phyloP scores from a whole-genome alignment of 106 monocot genomes.

The Phalaenopsis aphrodite region DNA sequence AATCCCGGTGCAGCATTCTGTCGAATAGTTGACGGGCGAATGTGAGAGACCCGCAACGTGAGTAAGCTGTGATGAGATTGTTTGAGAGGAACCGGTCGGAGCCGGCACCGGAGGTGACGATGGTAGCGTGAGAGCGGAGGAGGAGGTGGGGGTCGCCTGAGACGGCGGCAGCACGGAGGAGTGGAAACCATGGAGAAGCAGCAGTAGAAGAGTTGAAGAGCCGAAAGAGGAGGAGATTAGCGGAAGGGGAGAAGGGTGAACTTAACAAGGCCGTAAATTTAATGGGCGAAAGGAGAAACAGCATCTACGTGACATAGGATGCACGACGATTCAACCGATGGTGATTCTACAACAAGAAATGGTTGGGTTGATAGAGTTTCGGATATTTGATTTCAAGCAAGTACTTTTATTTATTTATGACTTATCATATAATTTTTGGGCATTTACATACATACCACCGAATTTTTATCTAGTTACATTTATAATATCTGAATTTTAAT shows the following conservation, averaged over 20 bases:
- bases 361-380: too few relatives aligned
- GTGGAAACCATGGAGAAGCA: constrained; percentile 21
- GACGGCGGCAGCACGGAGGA: constrained; percentile 19
- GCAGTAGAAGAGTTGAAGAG: constrained; percentile 12
- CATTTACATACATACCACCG: too few relatives aligned
- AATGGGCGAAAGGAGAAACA: not conserved
- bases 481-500: too few relatives aligned
- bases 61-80: constrained; percentile 57
- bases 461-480: too few relatives aligned
- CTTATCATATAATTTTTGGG: too few relatives aligned
- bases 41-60: constrained; percentile 25
- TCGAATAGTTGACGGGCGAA: constrained; percentile 46
- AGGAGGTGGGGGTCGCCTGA: constrained; percentile 23
- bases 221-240: not conserved
- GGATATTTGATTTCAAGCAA: too few relatives aligned
- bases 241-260: not conserved
- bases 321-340: too few relatives aligned
- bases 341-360: too few relatives aligned
- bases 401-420: too few relatives aligned
- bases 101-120: constrained; percentile 34
- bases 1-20: constrained; percentile 24
- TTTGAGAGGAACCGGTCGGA: constrained; percentile 40
- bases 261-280: not conserved
- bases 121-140: constrained; percentile 29
- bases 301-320: not conserved